Percentiles rank a stretch among this genome's conserved stretches.
These are phyloP conservation scores for Lotmaria passim DNA, from an alignment of 208 protist genomes.

Conservation along the genomic window DNA sequence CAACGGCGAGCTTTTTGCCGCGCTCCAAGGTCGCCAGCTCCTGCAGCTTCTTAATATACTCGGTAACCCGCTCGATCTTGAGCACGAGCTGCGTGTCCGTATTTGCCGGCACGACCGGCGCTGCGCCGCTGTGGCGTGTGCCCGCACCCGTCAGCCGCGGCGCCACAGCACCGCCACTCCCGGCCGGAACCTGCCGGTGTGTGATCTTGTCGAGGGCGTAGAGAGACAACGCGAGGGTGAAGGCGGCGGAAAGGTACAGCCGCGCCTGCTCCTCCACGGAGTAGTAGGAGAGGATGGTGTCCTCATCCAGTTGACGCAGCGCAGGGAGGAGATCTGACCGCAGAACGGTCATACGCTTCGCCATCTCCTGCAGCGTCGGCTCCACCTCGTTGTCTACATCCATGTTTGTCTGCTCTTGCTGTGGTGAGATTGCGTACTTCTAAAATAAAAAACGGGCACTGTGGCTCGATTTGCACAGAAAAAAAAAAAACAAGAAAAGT, in stretches of 20 bases:
- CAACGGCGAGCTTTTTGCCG: conserved; percentile 19
- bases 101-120: neutral
- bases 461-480: too few species aligned
- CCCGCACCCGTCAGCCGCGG: conserved; percentile 4
- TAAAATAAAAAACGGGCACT: too few species aligned
- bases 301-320: conserved; percentile 67
- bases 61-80: conserved; percentile 86
- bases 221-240: conserved; percentile 59
- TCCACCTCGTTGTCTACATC: conserved; percentile 73
- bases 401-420: conserved; percentile 17
- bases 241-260: conserved; percentile 78
- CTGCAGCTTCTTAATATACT: conserved; percentile 88
- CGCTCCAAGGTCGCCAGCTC: conserved; percentile 69
- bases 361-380: conserved; percentile 54
- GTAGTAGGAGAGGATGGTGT: conserved; percentile 73
- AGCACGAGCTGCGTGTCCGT: conserved; percentile 75
- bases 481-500: too few species aligned
- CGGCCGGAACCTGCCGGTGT: conserved; percentile 20
- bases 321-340: conserved; percentile 48
- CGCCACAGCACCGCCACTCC: neutral
- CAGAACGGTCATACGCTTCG: conserved; percentile 37
- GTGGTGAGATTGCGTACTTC: too few species aligned
- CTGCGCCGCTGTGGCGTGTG: neutral
- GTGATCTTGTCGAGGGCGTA: conserved; percentile 76
- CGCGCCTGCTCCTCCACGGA: conserved; percentile 78